A percentile compares a stretch with the other conserved stretches of the same genome.
Conservation (phyloP, 441 rosid genomes). For the Croton laevigatus region DNA sequence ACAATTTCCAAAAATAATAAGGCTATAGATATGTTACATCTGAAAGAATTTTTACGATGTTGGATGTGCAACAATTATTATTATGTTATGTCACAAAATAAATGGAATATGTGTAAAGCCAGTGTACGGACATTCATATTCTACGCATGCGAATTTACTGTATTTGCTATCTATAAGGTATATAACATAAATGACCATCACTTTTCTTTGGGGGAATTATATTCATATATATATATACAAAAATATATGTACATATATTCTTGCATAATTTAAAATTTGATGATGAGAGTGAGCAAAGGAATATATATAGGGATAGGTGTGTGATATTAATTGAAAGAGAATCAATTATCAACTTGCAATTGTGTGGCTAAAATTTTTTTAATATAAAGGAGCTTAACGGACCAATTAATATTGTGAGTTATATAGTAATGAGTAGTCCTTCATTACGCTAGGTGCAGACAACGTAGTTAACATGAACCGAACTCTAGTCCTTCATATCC, state of each 20-base stretch:
- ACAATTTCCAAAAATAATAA: too few relatives aligned
- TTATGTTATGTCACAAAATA: neutral
- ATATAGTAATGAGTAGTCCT: too few relatives aligned
- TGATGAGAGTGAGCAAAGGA: conserved; percentile 11
- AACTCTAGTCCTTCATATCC: too few relatives aligned
- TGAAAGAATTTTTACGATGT: too few relatives aligned
- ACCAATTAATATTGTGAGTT: too few relatives aligned
- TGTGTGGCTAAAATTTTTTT: too few relatives aligned
- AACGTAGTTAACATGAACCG: too few relatives aligned
- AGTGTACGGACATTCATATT: conserved; percentile 1
- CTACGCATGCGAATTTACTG: neutral
- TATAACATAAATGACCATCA: neutral
- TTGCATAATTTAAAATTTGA: conserved; percentile 9
- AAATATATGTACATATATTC: neutral
- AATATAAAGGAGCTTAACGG: too few relatives aligned
- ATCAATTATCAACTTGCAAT: conserved; percentile 6
- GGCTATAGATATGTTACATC: too few relatives aligned
- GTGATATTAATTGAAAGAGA: conserved; percentile 1
- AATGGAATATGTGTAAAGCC: neutral
- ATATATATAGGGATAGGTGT: conserved; percentile 18
- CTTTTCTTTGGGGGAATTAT: too few relatives aligned
- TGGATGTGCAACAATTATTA: neutral
- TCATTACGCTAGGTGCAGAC: too few relatives aligned
- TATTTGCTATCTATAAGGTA: neutral
- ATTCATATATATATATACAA: too few relatives aligned